phyloP scores from a whole-genome alignment of 805 yeast genomes.

The Spathaspora girioi region DNA sequence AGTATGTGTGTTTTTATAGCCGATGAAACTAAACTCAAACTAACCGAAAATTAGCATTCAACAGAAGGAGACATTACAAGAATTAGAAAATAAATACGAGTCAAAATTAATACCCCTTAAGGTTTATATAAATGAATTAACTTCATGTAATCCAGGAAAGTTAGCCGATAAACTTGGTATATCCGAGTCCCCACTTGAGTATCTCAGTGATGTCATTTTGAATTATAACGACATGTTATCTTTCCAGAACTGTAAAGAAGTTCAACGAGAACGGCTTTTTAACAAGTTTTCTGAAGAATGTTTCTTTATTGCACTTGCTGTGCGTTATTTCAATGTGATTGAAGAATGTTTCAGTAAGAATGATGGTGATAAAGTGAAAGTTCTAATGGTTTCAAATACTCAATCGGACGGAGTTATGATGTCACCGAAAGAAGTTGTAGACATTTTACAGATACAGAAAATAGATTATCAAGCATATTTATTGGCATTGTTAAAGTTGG shows the following conservation, averaged over 20 bases:
- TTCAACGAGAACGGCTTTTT: conserved; percentile 15
- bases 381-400: conserved; percentile 6
- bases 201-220: no score
- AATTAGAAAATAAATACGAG: conserved; percentile 9
- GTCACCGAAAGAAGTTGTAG: conserved; percentile 14
- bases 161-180: not conserved
- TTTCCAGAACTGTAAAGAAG: conserved; percentile 9
- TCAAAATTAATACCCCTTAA: conserved; percentile 3
- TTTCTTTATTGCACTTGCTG: conserved; percentile 13
- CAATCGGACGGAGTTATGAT: conserved; percentile 14
- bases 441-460: conserved; percentile 5
- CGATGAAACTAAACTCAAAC: not conserved
- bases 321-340: conserved; percentile 16
- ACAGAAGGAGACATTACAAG: conserved; percentile 5
- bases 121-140: conserved; percentile 1
- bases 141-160: not conserved
- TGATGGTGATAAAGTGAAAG: conserved; percentile 1
- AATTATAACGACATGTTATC: no score
- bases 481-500: conserved; percentile 17
- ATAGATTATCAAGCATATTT: conserved; percentile 20
- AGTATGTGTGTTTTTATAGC: conserved; percentile 6
- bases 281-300: conserved; percentile 19
- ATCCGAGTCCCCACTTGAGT: not conserved
- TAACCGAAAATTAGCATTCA: conserved; percentile 2
- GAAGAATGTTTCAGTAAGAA: conserved; percentile 6